phyloP scores from a whole-genome alignment of 169 alveolate species.

The Plasmodium coatneyi region DNA sequence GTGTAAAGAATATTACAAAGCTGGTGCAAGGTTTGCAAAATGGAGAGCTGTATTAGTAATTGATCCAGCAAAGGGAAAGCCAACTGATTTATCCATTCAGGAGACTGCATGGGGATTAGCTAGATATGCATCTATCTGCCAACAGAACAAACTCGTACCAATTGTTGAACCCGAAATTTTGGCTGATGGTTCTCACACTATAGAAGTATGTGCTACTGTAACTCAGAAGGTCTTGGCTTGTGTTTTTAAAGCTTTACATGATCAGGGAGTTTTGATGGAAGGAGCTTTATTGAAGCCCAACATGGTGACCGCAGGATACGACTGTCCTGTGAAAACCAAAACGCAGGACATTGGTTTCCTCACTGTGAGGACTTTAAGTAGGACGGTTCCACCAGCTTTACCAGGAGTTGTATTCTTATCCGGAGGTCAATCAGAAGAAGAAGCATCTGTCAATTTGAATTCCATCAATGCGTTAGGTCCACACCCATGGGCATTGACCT shows the following conservation, averaged over 20 bases:
- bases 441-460: slow-evolving; percentile 96
- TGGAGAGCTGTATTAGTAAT: slow-evolving; percentile 99
- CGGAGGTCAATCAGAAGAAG: slow-evolving; percentile 99
- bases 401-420: slow-evolving; percentile 98
- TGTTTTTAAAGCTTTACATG: slow-evolving; percentile 95
- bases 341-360: slow-evolving; percentile 95
- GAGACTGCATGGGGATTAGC: slow-evolving; percentile 98
- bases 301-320: slow-evolving; percentile 99
- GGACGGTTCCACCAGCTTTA: slow-evolving; percentile 97
- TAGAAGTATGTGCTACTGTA: slow-evolving; percentile 95
- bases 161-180: slow-evolving; percentile 99
- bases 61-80: slow-evolving; percentile 91
- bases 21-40: slow-evolving; percentile 99
- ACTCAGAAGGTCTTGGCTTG: slow-evolving; percentile 96
- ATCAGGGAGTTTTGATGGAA: slow-evolving; percentile 95
- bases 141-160: slow-evolving; percentile 98
- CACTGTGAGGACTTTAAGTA: slow-evolving; percentile 94
- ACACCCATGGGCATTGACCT: slow-evolving; percentile 96
- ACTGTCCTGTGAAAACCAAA: slow-evolving; percentile 89
- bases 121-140: slow-evolving; percentile 98
- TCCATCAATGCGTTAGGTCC: slow-evolving; percentile 94
- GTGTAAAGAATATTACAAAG: slow-evolving; percentile 95
- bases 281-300: slow-evolving; percentile 98
- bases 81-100: slow-evolving; percentile 92
- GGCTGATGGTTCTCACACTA: slow-evolving; percentile 97